phyloP scores from a whole-genome alignment of 2,329 filamentous ascomycete genomes.

The Beauveria medogensis region DNA sequence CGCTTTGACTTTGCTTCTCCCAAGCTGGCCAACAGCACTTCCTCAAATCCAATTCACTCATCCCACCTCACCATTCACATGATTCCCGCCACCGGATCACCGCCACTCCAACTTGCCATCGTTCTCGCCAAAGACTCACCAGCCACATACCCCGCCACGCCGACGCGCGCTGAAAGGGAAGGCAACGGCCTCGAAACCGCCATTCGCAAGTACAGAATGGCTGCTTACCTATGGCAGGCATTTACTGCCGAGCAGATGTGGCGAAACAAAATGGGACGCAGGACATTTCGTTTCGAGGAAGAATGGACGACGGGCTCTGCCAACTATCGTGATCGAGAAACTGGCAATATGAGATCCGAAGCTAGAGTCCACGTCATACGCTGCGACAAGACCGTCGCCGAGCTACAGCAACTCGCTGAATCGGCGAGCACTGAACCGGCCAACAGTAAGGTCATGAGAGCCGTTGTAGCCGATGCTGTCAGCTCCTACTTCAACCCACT shows the following conservation, averaged over 20 bases:
- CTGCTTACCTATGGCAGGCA: slow-evolving; percentile 92
- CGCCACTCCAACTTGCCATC: slow-evolving; percentile 84
- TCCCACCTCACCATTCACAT: slow-evolving; percentile 80
- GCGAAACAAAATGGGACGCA: slow-evolving; percentile 75
- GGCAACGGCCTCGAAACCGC: slow-evolving; percentile 76
- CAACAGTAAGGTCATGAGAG: slow-evolving; percentile 64
- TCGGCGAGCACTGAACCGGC: slow-evolving; percentile 70
- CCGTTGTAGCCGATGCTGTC: slow-evolving; percentile 70
- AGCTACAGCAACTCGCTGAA: slow-evolving; percentile 69
- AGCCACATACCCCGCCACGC: slow-evolving; percentile 74
- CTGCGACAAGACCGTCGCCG: slow-evolving; percentile 72
- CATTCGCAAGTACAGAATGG: slow-evolving; percentile 85
- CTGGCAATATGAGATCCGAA: slow-evolving; percentile 75
- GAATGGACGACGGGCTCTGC: slow-evolving; percentile 84
- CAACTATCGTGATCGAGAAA: slow-evolving; percentile 64
- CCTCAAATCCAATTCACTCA: slow-evolving; percentile 63
- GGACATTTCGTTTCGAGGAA: slow-evolving; percentile 86
- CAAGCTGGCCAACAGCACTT: slow-evolving; percentile 63
- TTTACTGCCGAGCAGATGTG: slow-evolving; percentile 97
- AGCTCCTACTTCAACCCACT: slow-evolving; percentile 66
- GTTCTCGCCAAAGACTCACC: slow-evolving; percentile 82
- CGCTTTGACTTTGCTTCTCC: slow-evolving; percentile 83
- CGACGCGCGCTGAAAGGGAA: slow-evolving; percentile 66
- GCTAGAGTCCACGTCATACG: slow-evolving; percentile 83
- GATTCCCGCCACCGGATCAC: slow-evolving; percentile 67